Conservation (phyloP, 1,139 yeast genomes). For the Protomyces inundatus region DNA sequence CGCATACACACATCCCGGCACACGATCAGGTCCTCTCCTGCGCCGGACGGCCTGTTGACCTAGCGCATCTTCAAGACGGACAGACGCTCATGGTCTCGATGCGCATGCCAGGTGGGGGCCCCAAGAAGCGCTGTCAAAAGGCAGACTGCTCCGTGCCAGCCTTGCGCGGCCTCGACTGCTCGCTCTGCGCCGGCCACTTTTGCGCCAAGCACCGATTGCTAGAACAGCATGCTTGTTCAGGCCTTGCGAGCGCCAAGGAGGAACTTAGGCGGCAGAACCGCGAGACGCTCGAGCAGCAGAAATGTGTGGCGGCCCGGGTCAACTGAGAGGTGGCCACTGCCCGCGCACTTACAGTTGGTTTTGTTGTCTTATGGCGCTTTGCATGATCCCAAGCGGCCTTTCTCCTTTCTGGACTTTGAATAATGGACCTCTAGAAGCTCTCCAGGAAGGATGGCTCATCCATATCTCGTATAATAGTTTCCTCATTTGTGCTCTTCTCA, state of each 20-base stretch:
- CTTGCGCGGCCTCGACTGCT: constrained; percentile 81
- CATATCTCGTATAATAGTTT: too few species aligned
- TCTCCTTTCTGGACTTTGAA: too few species aligned
- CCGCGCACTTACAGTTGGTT: not conserved
- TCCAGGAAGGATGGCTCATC: too few species aligned
- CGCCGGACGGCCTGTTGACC: constrained; percentile 10
- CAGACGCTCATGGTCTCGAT: constrained; percentile 4
- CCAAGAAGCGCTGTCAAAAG: constrained; percentile 42
- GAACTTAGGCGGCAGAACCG: constrained; percentile 60
- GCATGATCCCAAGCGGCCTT: too few species aligned
- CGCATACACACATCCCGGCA: constrained; percentile 3
- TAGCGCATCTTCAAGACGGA: not conserved
- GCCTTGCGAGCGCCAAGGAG: constrained; percentile 74
- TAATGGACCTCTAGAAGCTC: too few species aligned
- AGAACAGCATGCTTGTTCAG: constrained; percentile 78
- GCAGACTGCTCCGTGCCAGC: constrained; percentile 60
- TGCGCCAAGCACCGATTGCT: constrained; percentile 82
- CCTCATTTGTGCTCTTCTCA: too few species aligned
- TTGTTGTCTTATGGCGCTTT: too few species aligned
- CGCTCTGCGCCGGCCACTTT: constrained; percentile 77
- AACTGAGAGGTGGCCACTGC: not conserved
- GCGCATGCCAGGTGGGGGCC: constrained; percentile 18
- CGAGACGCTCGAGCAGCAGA: constrained; percentile 43
- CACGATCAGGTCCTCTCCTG: constrained; percentile 7
- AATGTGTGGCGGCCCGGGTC: constrained; percentile 46